phyloP scores from a whole-genome alignment of 352 stramenopile species.

The Globisporangium paroecandrum region DNA sequence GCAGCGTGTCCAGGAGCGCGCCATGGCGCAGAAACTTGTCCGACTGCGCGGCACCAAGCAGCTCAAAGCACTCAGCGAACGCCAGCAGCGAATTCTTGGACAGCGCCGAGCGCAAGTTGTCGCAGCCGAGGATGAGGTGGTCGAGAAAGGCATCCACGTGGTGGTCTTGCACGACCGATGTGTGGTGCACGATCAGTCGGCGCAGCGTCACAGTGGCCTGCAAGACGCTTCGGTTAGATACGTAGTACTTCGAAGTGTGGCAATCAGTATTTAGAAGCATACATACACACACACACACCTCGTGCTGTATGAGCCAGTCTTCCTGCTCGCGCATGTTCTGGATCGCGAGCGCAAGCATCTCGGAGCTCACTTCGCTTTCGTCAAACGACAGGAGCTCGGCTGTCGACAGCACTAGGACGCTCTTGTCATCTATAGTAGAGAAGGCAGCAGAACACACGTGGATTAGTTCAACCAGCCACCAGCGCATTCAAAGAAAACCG shows the following conservation, averaged over 20 bases:
- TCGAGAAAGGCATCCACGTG: constrained; percentile 30
- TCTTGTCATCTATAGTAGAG: constrained; percentile 37
- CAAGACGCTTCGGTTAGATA: background rate
- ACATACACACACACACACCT: constrained; percentile 19
- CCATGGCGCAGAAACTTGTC: constrained; percentile 22
- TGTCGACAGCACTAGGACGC: constrained; percentile 33
- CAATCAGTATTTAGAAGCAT: background rate
- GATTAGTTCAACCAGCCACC: constrained; percentile 6
- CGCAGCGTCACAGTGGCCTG: constrained; percentile 47
- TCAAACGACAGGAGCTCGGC: constrained; percentile 34
- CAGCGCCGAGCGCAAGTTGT: constrained; percentile 65
- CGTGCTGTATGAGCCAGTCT: constrained; percentile 66
- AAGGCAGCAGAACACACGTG: background rate
- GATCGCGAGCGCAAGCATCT: constrained; percentile 22
- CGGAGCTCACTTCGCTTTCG: constrained; percentile 7
- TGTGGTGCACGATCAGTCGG: constrained; percentile 55
- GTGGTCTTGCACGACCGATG: constrained; percentile 19
- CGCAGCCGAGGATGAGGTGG: constrained; percentile 34
- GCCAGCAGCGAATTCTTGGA: constrained; percentile 72
- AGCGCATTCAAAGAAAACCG: constrained; percentile 4
- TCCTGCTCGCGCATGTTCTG: constrained; percentile 28
- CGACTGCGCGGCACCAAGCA: constrained; percentile 23
- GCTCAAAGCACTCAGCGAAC: constrained; percentile 57
- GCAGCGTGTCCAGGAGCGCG: constrained; percentile 46
- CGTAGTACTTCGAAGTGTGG: no score